Evolutionary conservation across 345 rosid genomes (phyloP).

Genomic region (Populus euphratica): DNA sequence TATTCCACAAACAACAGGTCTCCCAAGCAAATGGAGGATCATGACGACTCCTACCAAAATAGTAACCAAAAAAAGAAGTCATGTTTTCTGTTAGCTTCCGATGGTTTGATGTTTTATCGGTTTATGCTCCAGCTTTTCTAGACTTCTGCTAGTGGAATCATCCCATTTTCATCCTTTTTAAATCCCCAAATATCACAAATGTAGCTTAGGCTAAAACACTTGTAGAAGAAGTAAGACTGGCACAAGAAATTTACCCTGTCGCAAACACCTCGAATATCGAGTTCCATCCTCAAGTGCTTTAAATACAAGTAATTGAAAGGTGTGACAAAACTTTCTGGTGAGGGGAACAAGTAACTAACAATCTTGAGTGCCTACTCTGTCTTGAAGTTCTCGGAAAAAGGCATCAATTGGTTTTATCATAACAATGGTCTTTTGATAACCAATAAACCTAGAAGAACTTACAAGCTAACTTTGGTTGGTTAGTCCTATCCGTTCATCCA

Average conservation of each 20-base stretch:
- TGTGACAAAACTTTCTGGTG: neutral
- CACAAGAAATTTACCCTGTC: conserved; percentile 8
- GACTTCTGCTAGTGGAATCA: conserved; percentile 20
- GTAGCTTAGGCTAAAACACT: neutral
- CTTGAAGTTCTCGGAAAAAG: neutral
- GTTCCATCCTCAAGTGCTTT: conserved; percentile 26
- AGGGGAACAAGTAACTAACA: neutral
- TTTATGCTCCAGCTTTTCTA: conserved; percentile 29
- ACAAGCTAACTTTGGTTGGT: no score
- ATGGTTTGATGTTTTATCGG: no score
- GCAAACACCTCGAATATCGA: conserved; percentile 16
- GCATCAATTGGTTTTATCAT: neutral
- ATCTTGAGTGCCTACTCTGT: neutral
- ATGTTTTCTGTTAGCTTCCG: no score
- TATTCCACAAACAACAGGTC: no score
- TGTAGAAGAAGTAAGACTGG: neutral
- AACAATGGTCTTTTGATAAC: neutral
- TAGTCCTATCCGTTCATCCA: no score
- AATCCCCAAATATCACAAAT: conserved; percentile 31
- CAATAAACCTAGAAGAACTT: no score
- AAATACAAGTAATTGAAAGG: conserved; percentile 12
- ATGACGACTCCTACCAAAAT: no score
- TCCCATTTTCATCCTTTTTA: conserved; percentile 25
- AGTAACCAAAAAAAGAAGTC: no score
- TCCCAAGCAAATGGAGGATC: no score